phyloP scores from a whole-genome alignment of 306 rosid genomes.

The Carpinus viminea region DNA sequence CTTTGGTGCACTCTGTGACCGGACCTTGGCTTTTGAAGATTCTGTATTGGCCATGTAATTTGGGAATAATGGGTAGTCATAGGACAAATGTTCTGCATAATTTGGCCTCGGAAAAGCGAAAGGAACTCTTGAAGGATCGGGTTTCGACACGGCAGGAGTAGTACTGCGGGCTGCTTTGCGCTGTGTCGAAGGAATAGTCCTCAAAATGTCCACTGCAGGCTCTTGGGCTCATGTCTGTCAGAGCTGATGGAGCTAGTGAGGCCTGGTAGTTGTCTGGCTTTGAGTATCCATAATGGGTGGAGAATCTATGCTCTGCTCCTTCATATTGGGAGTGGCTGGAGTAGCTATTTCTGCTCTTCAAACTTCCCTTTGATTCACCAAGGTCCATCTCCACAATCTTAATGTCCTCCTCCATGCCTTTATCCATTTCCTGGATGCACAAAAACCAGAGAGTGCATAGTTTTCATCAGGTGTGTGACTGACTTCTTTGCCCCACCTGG shows the following conservation, averaged over 20 bases:
- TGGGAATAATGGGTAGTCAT: constrained; percentile 69
- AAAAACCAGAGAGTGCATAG: constrained; percentile 9
- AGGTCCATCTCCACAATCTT: constrained; percentile 94
- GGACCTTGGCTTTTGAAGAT: constrained; percentile 80
- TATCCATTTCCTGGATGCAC: constrained; percentile 58
- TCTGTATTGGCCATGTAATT: constrained; percentile 94
- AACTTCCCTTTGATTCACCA: constrained; percentile 46
- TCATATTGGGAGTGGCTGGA: constrained; percentile 36
- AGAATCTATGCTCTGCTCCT: constrained; percentile 29
- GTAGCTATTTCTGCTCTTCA: constrained; percentile 57
- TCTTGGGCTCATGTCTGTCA: constrained; percentile 67
- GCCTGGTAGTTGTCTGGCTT: constrained; percentile 57
- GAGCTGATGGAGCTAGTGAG: constrained; percentile 67
- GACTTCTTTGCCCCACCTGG: not conserved
- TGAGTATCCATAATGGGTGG: constrained; percentile 36
- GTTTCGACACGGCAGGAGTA: constrained; percentile 52
- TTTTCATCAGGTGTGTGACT: not conserved
- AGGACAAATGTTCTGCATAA: constrained; percentile 53
- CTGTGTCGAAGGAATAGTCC: constrained; percentile 57
- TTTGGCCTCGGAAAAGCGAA: constrained; percentile 66
- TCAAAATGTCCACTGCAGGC: constrained; percentile 75
- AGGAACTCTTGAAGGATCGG: constrained; percentile 48
- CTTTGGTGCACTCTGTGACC: constrained; percentile 94
- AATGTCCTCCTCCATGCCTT: constrained; percentile 71
- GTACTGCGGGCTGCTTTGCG: constrained; percentile 76